Evolutionary conservation across 192 early-diverging fungal species (phyloP).

Genomic region (Pilobolus umbonatus): DNA sequence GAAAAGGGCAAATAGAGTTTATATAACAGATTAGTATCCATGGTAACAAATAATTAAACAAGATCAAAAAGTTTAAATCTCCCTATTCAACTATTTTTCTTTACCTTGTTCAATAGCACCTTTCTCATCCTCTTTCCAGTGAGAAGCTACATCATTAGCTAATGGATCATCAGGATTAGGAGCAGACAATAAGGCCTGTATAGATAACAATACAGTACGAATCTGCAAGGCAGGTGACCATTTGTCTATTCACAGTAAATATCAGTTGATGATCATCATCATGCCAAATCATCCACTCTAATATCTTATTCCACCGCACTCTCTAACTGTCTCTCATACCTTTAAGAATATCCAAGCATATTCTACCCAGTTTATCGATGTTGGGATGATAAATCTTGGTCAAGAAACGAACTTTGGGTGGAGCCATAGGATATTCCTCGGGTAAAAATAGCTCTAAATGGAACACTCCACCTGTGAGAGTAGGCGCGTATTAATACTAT

Average conservation of each 20-base stretch:
- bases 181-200: slow-evolving; percentile 93
- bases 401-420: slow-evolving; percentile 96
- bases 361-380: slow-evolving; percentile 97
- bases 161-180: slow-evolving; percentile 99
- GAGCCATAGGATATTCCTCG: slow-evolving; percentile 97
- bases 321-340: slow-evolving; percentile 38
- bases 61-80: too few relatives aligned
- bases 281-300: not conserved
- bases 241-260: slow-evolving; percentile 64
- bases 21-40: too few relatives aligned
- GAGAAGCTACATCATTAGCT: slow-evolving; percentile 97
- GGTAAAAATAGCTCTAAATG: slow-evolving; percentile 95
- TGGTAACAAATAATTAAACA: too few relatives aligned
- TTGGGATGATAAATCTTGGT: slow-evolving; percentile 99
- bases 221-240: slow-evolving; percentile 99
- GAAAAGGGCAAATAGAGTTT: too few relatives aligned
- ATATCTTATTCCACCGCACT: not conserved
- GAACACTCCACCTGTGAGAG: slow-evolving; percentile 76
- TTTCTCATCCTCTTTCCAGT: slow-evolving; percentile 97
- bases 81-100: slow-evolving; percentile 2
- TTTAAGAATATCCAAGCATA: slow-evolving; percentile 98
- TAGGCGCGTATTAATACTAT: not conserved
- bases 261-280: not conserved
- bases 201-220: slow-evolving; percentile 94
- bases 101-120: slow-evolving; percentile 79